Evolutionary conservation across 371 early-diverging fungal genomes (phyloP).

Genomic region (Dinochytrium kinnereticum): DNA sequence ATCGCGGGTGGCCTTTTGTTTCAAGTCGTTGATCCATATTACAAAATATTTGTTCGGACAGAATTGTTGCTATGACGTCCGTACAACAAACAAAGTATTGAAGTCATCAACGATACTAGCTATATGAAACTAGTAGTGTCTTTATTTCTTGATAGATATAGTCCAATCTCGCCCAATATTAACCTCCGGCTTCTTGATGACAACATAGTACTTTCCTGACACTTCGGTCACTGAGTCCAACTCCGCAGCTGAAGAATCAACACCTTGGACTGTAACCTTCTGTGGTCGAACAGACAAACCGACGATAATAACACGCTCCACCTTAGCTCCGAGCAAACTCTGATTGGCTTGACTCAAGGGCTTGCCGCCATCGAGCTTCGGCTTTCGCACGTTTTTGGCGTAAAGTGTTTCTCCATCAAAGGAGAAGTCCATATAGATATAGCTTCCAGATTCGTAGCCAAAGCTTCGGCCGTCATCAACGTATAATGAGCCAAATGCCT

Average conservation of each 20-base stretch:
- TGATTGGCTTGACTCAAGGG: not conserved
- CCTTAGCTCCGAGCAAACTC: conserved; percentile 42
- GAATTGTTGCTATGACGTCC: no score
- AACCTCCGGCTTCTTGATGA: conserved; percentile 73
- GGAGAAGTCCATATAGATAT: conserved; percentile 59
- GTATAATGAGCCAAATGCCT: conserved; percentile 79
- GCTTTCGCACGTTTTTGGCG: conserved; percentile 22
- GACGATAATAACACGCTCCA: conserved; percentile 69
- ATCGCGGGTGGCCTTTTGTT: not conserved
- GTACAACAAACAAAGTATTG: no score
- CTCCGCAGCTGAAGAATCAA: conserved; percentile 25
- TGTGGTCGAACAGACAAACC: conserved; percentile 47
- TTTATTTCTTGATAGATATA: conserved; percentile 29
- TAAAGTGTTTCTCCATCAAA: conserved; percentile 48
- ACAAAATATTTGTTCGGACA: no score
- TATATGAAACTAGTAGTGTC: not conserved
- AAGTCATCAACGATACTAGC: no score
- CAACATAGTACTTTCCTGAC: conserved; percentile 24
- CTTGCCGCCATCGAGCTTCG: not conserved
- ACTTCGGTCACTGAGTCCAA: conserved; percentile 17
- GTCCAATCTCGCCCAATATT: conserved; percentile 67
- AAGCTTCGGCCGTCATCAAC: conserved; percentile 92
- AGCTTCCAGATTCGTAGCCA: conserved; percentile 66
- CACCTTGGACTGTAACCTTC: conserved; percentile 13
- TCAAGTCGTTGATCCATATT: no score